Percentiles rank a stretch among this genome's conserved stretches.
Evolutionary conservation across 148 eudicot genomes (phyloP).

Genomic region (Vaccinium darrowii): DNA sequence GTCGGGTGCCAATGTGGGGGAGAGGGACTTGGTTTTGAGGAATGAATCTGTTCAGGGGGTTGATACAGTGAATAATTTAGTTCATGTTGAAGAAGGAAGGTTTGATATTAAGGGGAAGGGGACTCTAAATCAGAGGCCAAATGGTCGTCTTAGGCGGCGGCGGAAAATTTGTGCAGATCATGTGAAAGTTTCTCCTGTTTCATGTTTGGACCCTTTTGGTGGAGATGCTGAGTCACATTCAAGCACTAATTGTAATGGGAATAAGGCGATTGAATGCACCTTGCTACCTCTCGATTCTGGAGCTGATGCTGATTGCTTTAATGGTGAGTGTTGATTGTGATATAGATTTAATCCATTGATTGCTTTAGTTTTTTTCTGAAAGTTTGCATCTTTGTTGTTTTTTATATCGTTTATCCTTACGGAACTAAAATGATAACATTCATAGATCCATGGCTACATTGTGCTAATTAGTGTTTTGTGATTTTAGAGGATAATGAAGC

Average conservation of each 20-base stretch:
- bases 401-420: too few relatives aligned
- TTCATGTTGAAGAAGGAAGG: slow-evolving; percentile 18
- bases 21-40: slow-evolving; percentile 28
- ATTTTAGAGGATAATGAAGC: slow-evolving; percentile 32
- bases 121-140: slow-evolving; percentile 39
- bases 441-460: background rate
- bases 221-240: slow-evolving; percentile 33
- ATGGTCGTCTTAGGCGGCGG: slow-evolving; percentile 47
- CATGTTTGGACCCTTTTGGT: slow-evolving; percentile 35
- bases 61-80: background rate
- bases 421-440: background rate
- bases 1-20: slow-evolving; percentile 35
- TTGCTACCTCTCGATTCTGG: slow-evolving; percentile 25
- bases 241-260: slow-evolving; percentile 28
- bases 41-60: slow-evolving; percentile 13
- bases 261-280: slow-evolving; percentile 22
- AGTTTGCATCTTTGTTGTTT: too few relatives aligned
- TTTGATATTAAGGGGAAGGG: slow-evolving; percentile 60
- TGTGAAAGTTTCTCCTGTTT: slow-evolving; percentile 35
- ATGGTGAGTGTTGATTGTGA: slow-evolving; percentile 29
- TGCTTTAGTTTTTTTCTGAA: background rate
- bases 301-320: slow-evolving; percentile 10
- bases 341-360: background rate
- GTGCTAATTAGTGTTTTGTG: background rate
- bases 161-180: slow-evolving; percentile 38